These are phyloP conservation scores for Phylloporus arenicola DNA, from an alignment of 768 basidiomycete genomes.

Conservation along the genomic window DNA sequence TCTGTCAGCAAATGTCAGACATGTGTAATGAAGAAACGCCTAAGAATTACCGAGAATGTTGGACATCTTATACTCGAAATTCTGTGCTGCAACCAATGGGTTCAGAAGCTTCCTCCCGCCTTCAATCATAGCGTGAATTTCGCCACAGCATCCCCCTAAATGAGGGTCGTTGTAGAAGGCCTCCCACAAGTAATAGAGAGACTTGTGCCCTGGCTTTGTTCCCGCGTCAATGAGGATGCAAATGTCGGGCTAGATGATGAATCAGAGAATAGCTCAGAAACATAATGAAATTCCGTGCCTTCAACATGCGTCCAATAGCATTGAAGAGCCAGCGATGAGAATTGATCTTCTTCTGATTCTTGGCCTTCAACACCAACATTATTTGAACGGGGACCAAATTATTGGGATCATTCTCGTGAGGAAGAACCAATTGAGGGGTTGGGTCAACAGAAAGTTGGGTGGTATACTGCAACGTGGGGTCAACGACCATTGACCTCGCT, in stretches of 20 bases:
- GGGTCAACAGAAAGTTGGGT: slow-evolving; percentile 93
- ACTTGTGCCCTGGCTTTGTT: slow-evolving; percentile 94
- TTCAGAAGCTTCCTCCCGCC: slow-evolving; percentile 89
- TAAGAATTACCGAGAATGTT: slow-evolving; percentile 72
- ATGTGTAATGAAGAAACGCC: not conserved
- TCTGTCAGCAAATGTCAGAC: slow-evolving; percentile 39
- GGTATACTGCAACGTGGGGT: slow-evolving; percentile 62
- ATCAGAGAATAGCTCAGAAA: slow-evolving; percentile 2
- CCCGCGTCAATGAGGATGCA: slow-evolving; percentile 94
- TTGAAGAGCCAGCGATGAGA: slow-evolving; percentile 97
- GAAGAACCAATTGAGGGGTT: slow-evolving; percentile 85
- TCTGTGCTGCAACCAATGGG: slow-evolving; percentile 90
- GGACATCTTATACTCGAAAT: slow-evolving; percentile 98
- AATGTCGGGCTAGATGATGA: slow-evolving; percentile 64
- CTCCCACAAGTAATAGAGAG: slow-evolving; percentile 93
- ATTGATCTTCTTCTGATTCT: slow-evolving; percentile 96
- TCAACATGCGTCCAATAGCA: slow-evolving; percentile 76
- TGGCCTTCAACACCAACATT: slow-evolving; percentile 85
- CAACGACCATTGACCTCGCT: not conserved
- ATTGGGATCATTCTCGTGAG: slow-evolving; percentile 83
- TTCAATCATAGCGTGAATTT: slow-evolving; percentile 96
- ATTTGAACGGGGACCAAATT: slow-evolving; percentile 92
- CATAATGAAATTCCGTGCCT: slow-evolving; percentile 38
- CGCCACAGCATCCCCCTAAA: slow-evolving; percentile 86
- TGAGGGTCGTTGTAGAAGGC: slow-evolving; percentile 78